Percentiles rank a stretch among this genome's conserved stretches.
Conservation (phyloP, 768 basidiomycete species). For the Lactifluus echinatus region DNA sequence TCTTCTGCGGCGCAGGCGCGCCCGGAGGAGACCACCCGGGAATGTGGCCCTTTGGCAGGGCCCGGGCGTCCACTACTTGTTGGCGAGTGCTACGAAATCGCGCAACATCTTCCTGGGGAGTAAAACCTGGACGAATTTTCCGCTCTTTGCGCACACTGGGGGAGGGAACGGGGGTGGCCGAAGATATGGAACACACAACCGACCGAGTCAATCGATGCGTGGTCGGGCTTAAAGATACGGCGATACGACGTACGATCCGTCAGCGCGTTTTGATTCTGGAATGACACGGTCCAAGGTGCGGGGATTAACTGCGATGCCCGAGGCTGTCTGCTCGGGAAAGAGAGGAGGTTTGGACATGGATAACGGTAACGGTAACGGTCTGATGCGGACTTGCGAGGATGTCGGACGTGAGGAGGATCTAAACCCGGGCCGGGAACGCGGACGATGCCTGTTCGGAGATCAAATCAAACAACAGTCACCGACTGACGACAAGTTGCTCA, state of each 20-base stretch:
- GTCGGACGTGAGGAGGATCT: background rate
- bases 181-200: background rate
- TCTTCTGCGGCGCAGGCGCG: slow-evolving; percentile 40
- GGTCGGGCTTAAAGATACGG: slow-evolving; percentile 1
- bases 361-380: background rate
- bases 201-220: slow-evolving; percentile 1
- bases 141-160: slow-evolving; percentile 76
- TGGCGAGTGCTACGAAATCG: slow-evolving; percentile 76
- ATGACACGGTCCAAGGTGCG: slow-evolving; percentile 82
- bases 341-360: slow-evolving; percentile 46
- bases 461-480: background rate
- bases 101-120: slow-evolving; percentile 89
- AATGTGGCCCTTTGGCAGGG: slow-evolving; percentile 71
- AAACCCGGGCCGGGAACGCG: background rate
- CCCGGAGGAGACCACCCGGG: slow-evolving; percentile 53
- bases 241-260: slow-evolving; percentile 66
- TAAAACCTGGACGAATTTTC: slow-evolving; percentile 88
- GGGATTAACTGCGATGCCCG: slow-evolving; percentile 83
- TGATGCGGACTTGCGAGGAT: background rate
- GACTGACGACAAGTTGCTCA: too few species aligned
- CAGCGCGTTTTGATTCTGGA: slow-evolving; percentile 70
- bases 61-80: slow-evolving; percentile 54
- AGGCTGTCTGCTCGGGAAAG: slow-evolving; percentile 54
- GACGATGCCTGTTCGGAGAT: slow-evolving; percentile 8
- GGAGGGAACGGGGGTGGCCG: too few species aligned